Evolutionary conservation across 495 filamentous ascomycete genomes (phyloP), one percentile per base, ranked within the genome.

Genomic region (Xylaria venustula): DNA sequence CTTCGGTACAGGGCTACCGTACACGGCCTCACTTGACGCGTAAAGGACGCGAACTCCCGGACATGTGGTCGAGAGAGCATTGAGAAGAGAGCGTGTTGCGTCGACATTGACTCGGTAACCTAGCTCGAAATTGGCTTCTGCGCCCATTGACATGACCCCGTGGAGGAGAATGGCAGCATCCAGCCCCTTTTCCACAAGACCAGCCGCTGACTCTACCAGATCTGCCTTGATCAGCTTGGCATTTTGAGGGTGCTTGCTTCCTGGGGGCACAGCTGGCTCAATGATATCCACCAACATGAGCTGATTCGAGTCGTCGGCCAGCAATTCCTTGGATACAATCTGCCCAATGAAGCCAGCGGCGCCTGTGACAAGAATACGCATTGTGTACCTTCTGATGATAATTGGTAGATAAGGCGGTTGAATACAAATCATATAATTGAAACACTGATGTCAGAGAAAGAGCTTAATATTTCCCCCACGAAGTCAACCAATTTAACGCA

Each of bases 91-190:
- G 17, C 84, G 71, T 0, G 78, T 83, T 7, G 83, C 73, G 68
- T 88, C 85, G 48, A 89, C 73, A 62, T 89, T 89, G 48, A 87
- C 85, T 36, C 70, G 72, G 53, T 84, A 74, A 2, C 86, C 86
- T 12, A 87, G 74, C 42, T 88, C 86, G 64, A 89, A 82, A 63
- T 88, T 80, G 17, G 79, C 79, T 61, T 89, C 86, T 11, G 83
- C 74, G 58, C 81, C 84, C 40, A 79, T 78, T 47, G 82, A 85
- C 86, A 88, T 88, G 70, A 89, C 86, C 23, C 86, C 86, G 67
- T 89, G 86, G 22, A 89, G 79, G 34, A 88, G 62, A 68, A 86
- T 86, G 56, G 85, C 77, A 20, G 78, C 82, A 59, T 84, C 77
- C 2, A 85, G 70, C 23, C 68, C 72, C n/a, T 65, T 62, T 22